phyloP scores from a whole-genome alignment of 2,329 filamentous ascomycete genomes.

The Lecanicillium sp. region DNA sequence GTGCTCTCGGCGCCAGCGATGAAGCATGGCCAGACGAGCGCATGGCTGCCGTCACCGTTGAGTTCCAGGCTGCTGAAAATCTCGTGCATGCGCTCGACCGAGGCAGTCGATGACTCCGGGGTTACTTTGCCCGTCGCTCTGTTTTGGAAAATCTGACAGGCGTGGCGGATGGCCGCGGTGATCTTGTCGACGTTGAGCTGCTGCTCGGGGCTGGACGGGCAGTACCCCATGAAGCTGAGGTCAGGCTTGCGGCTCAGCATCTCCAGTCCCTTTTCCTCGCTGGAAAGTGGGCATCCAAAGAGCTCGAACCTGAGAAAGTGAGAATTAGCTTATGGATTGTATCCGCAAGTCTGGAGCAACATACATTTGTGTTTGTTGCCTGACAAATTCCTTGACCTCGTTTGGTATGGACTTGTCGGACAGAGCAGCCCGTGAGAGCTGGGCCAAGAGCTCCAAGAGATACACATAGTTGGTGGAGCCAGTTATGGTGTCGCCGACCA shows the following conservation, averaged over 20 bases:
- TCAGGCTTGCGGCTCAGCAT: conserved; percentile 19
- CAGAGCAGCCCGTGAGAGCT: conserved; percentile 21
- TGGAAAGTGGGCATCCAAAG: conserved; percentile 24
- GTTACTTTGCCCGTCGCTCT: conserved; percentile 16
- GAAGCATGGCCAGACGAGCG: conserved; percentile 36
- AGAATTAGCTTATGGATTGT: not conserved
- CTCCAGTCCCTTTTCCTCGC: conserved; percentile 22
- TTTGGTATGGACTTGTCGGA: conserved; percentile 18
- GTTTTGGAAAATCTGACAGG: conserved; percentile 22
- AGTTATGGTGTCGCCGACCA: conserved; percentile 36
- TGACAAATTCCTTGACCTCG: conserved; percentile 22
- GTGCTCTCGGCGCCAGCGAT: conserved; percentile 34
- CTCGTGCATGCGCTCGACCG: conserved; percentile 27
- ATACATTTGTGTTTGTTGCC: conserved; percentile 28
- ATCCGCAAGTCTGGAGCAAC: conserved; percentile 1
- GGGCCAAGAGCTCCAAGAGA: conserved; percentile 31
- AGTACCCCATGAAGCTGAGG: conserved; percentile 23
- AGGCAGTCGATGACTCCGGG: conserved; percentile 20
- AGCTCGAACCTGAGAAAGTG: conserved; percentile 24
- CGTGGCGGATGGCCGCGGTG: conserved; percentile 21
- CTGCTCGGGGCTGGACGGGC: conserved; percentile 13
- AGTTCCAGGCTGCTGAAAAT: conserved; percentile 24
- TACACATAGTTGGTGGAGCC: conserved; percentile 32
- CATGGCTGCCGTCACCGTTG: conserved; percentile 27
- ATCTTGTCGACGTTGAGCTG: conserved; percentile 19